Conservation (phyloP, 768 basidiomycete genomes). For the Cantharellus cinnabarinus region DNA sequence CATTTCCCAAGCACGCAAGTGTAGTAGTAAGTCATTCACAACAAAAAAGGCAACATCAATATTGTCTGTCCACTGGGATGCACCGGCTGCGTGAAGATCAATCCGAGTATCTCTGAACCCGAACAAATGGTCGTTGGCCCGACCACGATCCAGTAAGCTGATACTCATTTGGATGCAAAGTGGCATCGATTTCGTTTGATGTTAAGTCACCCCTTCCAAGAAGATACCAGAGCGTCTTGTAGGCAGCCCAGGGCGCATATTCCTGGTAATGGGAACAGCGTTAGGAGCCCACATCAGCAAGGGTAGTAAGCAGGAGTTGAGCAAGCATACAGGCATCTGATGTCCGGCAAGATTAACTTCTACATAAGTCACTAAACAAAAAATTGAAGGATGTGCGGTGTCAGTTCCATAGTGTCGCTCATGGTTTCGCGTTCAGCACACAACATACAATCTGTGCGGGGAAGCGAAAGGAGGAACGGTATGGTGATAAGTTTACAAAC, state of each 20-base stretch:
- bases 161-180: background rate
- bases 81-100: no score
- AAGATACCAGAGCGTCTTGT: slow-evolving; percentile 3
- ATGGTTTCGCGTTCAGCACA: background rate
- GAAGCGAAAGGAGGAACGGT: background rate
- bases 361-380: slow-evolving; percentile 29
- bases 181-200: background rate
- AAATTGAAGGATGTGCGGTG: no score
- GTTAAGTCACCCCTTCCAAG: background rate
- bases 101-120: no score
- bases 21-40: no score
- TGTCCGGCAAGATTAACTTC: slow-evolving; percentile 54
- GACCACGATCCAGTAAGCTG: background rate
- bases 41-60: no score
- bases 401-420: no score
- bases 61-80: no score
- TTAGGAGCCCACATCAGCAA: background rate
- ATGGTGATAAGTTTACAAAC: background rate
- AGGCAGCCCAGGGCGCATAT: slow-evolving; percentile 4
- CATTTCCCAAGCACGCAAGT: no score
- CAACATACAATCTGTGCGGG: background rate
- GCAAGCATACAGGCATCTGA: slow-evolving; percentile 21
- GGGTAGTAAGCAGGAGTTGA: background rate
- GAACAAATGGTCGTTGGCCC: no score
- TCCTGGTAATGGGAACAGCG: background rate